Evolutionary conservation across 805 yeast species (phyloP).

Genomic region (Candida yuanshanica): DNA sequence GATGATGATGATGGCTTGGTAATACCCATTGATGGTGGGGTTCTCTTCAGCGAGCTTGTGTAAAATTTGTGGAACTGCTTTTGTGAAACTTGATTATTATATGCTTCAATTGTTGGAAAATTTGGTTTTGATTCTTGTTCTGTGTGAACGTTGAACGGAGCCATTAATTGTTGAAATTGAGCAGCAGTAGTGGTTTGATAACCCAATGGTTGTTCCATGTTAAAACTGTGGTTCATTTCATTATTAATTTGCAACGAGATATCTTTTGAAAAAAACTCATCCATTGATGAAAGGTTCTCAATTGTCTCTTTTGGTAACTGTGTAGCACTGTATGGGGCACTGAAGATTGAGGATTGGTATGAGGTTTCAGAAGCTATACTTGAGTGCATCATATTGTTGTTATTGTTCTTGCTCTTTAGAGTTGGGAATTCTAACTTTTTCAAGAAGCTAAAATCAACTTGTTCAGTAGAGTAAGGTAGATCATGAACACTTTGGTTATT

Average conservation of each 20-base stretch:
- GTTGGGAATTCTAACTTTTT: slow-evolving; percentile 10
- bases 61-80: slow-evolving; percentile 20
- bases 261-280: slow-evolving; percentile 18
- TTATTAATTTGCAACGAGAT: slow-evolving; percentile 14
- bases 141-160: neutral
- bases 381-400: neutral
- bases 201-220: neutral
- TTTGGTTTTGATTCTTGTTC: slow-evolving; percentile 2
- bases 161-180: neutral
- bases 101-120: slow-evolving; percentile 1
- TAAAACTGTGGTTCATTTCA: slow-evolving; percentile 5
- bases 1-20: neutral
- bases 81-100: neutral
- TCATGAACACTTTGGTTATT: neutral
- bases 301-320: neutral
- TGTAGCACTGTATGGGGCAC: slow-evolving; percentile 3
- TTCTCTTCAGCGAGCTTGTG: slow-evolving; percentile 1
- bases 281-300: neutral
- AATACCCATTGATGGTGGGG: neutral
- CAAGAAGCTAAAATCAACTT: slow-evolving; percentile 8
- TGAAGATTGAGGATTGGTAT: slow-evolving; percentile 16
- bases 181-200: neutral
- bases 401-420: neutral
- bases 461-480: neutral
- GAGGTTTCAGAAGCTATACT: slow-evolving; percentile 7